Percentiles rank a stretch among this genome's conserved stretches.
phyloP scores from a whole-genome alignment of 1,284 basidiomycete species.

The Ganoderma lingzhi region DNA sequence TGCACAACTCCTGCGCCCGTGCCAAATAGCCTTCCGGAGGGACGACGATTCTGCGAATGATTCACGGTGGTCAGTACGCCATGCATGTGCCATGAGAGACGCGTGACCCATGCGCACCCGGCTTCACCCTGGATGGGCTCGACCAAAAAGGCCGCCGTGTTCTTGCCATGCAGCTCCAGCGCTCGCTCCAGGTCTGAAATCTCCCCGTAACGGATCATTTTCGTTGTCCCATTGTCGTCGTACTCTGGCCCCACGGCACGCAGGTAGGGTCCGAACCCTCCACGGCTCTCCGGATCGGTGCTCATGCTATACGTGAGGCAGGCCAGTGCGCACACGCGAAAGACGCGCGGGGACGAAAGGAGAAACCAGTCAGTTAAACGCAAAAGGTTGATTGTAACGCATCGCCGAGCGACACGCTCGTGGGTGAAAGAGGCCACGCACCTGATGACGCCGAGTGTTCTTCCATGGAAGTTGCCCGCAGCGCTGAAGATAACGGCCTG shows the following conservation, averaged over 20 bases:
- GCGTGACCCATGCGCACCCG: slow-evolving; percentile 65
- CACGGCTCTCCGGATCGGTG: slow-evolving; percentile 92
- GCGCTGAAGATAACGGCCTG: slow-evolving; percentile 91
- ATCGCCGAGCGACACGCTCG: slow-evolving; percentile 16
- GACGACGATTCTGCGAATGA: slow-evolving; percentile 78
- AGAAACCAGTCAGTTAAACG: slow-evolving; percentile 24
- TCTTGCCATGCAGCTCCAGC: slow-evolving; percentile 82
- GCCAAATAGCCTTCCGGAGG: slow-evolving; percentile 91
- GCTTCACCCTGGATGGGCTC: slow-evolving; percentile 99
- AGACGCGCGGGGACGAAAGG: neutral
- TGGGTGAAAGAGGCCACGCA: slow-evolving; percentile 40
- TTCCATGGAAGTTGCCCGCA: slow-evolving; percentile 95
- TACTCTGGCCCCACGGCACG: slow-evolving; percentile 85
- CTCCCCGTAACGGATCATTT: slow-evolving; percentile 83
- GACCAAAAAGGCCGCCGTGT: slow-evolving; percentile 93
- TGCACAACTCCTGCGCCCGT: slow-evolving; percentile 85
- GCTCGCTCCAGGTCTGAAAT: slow-evolving; percentile 86
- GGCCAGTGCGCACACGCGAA: slow-evolving; percentile 19
- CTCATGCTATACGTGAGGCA: slow-evolving; percentile 73
- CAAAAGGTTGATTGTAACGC: slow-evolving; percentile 27
- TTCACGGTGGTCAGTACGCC: slow-evolving; percentile 8
- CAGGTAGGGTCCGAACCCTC: slow-evolving; percentile 92
- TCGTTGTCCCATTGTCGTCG: slow-evolving; percentile 56
- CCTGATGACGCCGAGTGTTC: slow-evolving; percentile 92
- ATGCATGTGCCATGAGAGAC: neutral